Percentiles rank a stretch among this genome's conserved stretches.
phyloP scores from a whole-genome alignment of 2,329 filamentous ascomycete genomes.

The Microcera coccophila region DNA sequence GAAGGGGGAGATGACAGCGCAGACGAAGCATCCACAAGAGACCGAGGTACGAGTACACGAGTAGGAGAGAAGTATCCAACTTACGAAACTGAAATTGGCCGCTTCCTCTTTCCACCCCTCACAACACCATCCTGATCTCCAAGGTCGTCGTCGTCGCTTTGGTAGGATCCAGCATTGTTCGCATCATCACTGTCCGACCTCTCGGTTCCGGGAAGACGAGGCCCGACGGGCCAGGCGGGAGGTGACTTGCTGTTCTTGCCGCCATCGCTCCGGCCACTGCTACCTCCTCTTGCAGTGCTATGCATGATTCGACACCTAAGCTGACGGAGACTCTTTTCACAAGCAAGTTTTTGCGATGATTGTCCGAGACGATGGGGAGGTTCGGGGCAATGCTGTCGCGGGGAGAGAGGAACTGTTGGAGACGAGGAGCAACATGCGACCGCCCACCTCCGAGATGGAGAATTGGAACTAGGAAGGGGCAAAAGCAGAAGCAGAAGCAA shows the following conservation, averaged over 20 bases:
- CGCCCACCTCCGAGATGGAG: constrained; percentile 4
- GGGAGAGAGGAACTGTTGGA: neutral
- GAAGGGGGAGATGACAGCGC: constrained; percentile 13
- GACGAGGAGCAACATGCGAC: neutral
- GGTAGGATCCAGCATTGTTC: constrained; percentile 13
- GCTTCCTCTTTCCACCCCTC: constrained; percentile 52
- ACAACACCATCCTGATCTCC: constrained; percentile 36
- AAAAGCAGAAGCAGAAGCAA: neutral
- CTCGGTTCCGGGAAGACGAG: constrained; percentile 33
- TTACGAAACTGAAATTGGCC: constrained; percentile 59
- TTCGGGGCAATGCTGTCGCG: neutral
- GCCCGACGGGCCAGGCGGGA: constrained; percentile 28
- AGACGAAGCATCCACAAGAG: constrained; percentile 5
- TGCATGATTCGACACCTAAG: too few relatives aligned
- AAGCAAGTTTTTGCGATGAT: too few relatives aligned
- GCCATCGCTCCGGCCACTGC: constrained; percentile 10
- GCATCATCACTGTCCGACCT: constrained; percentile 46
- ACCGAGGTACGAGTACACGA: neutral
- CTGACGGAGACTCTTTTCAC: too few relatives aligned
- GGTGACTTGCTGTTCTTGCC: constrained; percentile 9
- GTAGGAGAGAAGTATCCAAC: constrained; percentile 13
- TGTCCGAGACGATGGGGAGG: too few relatives aligned
- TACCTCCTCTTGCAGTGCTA: neutral
- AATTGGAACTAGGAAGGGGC: too few relatives aligned
- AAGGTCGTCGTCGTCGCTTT: constrained; percentile 44